These are phyloP conservation scores for Colletotrichum ledebouriae DNA, from an alignment of 2,329 filamentous ascomycete genomes.

Conservation along the genomic window DNA sequence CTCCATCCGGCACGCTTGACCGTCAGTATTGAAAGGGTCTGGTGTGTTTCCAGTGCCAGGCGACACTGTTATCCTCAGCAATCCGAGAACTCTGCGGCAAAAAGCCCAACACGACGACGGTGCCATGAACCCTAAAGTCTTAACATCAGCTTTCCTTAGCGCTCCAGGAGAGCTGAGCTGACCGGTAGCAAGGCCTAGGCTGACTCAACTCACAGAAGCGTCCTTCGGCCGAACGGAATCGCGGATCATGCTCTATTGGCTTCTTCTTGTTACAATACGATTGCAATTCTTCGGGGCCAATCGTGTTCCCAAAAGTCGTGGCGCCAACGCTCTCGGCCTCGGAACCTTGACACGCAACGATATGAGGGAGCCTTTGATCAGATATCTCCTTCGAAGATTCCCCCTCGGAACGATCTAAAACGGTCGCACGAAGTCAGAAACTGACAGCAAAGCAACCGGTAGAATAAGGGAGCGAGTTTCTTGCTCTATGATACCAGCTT, in stretches of 20 bases:
- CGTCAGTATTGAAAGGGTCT: conserved; percentile 33
- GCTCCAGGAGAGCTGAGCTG: background rate
- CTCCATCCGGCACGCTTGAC: conserved; percentile 9
- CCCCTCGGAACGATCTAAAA: too few relatives aligned
- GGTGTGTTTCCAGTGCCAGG: conserved; percentile 3
- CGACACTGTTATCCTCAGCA: background rate
- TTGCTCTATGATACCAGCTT: too few relatives aligned
- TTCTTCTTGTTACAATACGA: background rate
- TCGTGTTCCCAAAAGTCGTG: background rate
- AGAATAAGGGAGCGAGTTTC: too few relatives aligned
- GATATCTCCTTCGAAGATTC: too few relatives aligned
- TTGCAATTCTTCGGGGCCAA: background rate
- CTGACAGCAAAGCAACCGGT: too few relatives aligned
- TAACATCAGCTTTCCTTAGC: background rate
- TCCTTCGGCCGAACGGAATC: background rate
- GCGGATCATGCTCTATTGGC: background rate
- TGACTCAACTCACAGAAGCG: conserved; percentile 2
- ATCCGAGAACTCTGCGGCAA: background rate
- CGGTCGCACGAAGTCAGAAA: too few relatives aligned
- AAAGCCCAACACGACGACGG: background rate
- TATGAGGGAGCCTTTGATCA: too few relatives aligned
- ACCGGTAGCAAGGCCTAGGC: background rate
- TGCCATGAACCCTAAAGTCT: background rate
- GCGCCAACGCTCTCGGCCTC: too few relatives aligned
- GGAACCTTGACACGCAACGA: too few relatives aligned